Percentiles rank a stretch among this genome's conserved stretches.
phyloP scores from a whole-genome alignment of 169 alveolate genomes.

The Besnoitia besnoiti region DNA sequence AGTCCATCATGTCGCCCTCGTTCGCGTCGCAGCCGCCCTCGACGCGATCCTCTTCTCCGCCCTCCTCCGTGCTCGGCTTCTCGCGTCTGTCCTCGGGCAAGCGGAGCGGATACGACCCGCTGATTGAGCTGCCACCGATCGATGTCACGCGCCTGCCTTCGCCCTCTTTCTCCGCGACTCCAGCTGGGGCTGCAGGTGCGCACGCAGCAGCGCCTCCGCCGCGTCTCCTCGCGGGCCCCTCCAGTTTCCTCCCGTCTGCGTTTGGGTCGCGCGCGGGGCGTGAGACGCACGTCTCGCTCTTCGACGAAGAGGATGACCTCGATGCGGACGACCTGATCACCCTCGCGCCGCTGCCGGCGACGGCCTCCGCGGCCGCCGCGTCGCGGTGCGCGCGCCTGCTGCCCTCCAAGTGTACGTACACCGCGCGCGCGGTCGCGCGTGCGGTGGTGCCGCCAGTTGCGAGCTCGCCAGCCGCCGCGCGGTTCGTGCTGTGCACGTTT shows the following conservation, averaged over 20 bases:
- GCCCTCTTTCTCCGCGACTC: background rate
- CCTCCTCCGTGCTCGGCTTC: background rate
- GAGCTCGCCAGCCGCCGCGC: background rate
- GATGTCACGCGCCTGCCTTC: background rate
- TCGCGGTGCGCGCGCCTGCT: background rate
- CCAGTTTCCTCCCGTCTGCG: background rate
- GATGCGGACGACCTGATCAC: background rate
- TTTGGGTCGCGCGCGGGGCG: background rate
- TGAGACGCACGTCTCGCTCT: background rate
- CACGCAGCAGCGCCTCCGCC: no score
- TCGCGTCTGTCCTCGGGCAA: background rate
- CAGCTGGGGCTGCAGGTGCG: no score
- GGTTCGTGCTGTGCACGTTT: slow-evolving; percentile 18
- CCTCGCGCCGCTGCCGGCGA: no score
- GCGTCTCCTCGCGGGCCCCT: background rate
- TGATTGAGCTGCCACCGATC: background rate
- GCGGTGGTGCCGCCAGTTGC: background rate
- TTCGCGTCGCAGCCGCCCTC: no score
- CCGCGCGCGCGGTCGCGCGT: background rate
- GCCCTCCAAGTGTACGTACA: background rate
- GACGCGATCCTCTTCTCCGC: background rate
- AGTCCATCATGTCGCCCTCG: no score
- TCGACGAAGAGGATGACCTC: background rate
- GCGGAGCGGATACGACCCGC: background rate
- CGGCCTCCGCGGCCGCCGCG: background rate